Conservation (phyloP, 176 grass and related monocot species). For the Eleusine indica region DNA sequence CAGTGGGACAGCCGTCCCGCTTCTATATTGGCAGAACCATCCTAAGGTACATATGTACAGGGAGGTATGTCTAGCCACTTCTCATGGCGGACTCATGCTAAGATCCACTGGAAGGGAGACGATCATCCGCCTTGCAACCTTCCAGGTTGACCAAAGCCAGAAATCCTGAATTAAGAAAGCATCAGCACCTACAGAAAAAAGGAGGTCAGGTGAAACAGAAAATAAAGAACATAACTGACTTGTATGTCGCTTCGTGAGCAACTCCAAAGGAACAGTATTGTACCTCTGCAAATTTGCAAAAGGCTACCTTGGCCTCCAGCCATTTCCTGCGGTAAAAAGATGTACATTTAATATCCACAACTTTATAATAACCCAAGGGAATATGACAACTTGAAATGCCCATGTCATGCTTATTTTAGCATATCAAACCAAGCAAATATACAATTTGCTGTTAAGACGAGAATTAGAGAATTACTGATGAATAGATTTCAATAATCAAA, state of each 20-base stretch:
- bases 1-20: constrained; percentile 28
- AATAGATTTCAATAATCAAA: background rate
- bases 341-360: constrained; percentile 19
- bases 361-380: background rate
- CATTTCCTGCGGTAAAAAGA: constrained; percentile 56
- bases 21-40: constrained; percentile 55
- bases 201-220: constrained; percentile 3
- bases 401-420: background rate
- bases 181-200: constrained; percentile 10
- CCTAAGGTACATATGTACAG: constrained; percentile 72
- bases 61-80: constrained; percentile 22
- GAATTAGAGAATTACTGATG: background rate
- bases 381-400: background rate
- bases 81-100: background rate
- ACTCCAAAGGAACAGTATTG: background rate
- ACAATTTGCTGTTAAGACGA: background rate
- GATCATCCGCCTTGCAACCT: background rate
- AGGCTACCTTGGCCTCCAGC: constrained; percentile 87
- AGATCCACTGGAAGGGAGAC: background rate
- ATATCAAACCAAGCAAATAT: constrained; percentile 8
- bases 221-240: background rate
- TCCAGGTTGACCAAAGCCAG: constrained; percentile 13
- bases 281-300: constrained; percentile 34
- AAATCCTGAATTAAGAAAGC: background rate
- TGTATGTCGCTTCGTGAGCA: background rate